Percentiles rank a stretch among this genome's conserved stretches.
These are phyloP conservation scores for Clitopilus hobsonii DNA, from an alignment of 768 basidiomycete species.

Conservation along the genomic window DNA sequence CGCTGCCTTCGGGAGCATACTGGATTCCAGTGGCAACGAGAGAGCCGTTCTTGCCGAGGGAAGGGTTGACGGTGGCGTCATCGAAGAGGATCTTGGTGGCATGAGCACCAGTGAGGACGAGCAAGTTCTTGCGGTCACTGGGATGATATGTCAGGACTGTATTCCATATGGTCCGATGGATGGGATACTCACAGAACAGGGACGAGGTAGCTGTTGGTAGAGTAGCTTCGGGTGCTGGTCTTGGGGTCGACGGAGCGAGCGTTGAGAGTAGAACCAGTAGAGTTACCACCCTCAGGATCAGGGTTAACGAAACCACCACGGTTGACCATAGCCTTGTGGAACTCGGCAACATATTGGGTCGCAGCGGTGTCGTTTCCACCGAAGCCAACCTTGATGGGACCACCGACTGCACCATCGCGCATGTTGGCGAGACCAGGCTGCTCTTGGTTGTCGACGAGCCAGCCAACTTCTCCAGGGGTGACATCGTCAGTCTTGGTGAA, in stretches of 20 bases:
- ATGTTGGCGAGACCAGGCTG: conserved; percentile 7
- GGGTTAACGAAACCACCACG: conserved; percentile 10
- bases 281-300: conserved; percentile 9
- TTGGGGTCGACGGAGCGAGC: conserved; percentile 13
- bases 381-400: conserved; percentile 12
- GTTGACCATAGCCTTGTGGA: conserved; percentile 9
- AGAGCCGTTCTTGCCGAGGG: conserved; percentile 1
- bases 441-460: conserved; percentile 5
- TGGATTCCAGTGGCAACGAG: conserved; percentile 36
- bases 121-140: conserved; percentile 21
- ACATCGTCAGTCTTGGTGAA: conserved; percentile 13
- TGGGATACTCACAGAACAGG: conserved; percentile 6
- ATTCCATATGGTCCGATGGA: neutral
- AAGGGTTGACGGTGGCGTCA: neutral
- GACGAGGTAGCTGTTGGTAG: conserved; percentile 12
- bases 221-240: conserved; percentile 11
- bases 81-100: conserved; percentile 19
- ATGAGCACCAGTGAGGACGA: conserved; percentile 25
- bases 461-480: conserved; percentile 6
- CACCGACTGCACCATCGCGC: conserved; percentile 8
- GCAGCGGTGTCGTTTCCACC: conserved; percentile 8
- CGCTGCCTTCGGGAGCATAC: conserved; percentile 26
- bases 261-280: conserved; percentile 8
- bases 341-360: conserved; percentile 8
- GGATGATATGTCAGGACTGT: neutral